Evolutionary conservation across 805 yeast genomes (phyloP).

Genomic region (Nakazawaea sp.): DNA sequence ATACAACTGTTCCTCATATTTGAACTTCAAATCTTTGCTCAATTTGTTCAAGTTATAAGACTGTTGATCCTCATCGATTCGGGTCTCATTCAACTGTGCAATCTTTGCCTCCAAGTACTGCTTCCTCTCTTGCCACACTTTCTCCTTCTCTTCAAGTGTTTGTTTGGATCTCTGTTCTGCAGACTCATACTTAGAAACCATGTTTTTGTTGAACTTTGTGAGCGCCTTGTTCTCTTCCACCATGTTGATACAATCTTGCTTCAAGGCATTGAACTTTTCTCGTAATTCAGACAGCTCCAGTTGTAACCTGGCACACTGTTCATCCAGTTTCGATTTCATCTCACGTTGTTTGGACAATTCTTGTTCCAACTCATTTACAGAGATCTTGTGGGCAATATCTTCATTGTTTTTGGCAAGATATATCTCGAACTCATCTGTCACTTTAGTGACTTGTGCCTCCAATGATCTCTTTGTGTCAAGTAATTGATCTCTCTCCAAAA

Average conservation of each 20-base stretch:
- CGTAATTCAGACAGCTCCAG: conserved; percentile 18
- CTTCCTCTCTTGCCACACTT: conserved; percentile 55
- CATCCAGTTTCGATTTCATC: conserved; percentile 22
- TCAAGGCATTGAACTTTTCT: conserved; percentile 26
- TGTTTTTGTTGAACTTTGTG: conserved; percentile 45
- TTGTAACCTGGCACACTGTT: conserved; percentile 20
- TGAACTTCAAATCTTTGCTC: conserved; percentile 45
- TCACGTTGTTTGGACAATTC: conserved; percentile 27
- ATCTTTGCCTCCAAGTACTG: conserved; percentile 44
- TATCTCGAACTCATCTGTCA: conserved; percentile 31
- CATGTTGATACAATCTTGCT: conserved; percentile 48
- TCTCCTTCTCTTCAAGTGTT: conserved; percentile 41
- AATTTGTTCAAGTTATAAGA: conserved; percentile 43
- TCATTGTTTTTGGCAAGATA: conserved; percentile 18
- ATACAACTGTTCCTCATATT: conserved; percentile 42
- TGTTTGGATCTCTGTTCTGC: conserved; percentile 43
- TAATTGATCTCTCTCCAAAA: conserved; percentile 56
- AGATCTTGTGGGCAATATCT: neutral
- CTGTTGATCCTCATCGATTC: conserved; percentile 46
- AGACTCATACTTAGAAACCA: conserved; percentile 36
- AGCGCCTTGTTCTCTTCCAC: conserved; percentile 64
- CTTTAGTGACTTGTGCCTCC: conserved; percentile 36
- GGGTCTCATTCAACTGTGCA: conserved; percentile 36
- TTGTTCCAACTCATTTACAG: conserved; percentile 21
- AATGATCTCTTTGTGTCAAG: conserved; percentile 40